Percentiles rank a stretch among this genome's conserved stretches.
Conservation (phyloP, 2,329 filamentous ascomycete genomes). For the Aureobasidium uvarum region DNA sequence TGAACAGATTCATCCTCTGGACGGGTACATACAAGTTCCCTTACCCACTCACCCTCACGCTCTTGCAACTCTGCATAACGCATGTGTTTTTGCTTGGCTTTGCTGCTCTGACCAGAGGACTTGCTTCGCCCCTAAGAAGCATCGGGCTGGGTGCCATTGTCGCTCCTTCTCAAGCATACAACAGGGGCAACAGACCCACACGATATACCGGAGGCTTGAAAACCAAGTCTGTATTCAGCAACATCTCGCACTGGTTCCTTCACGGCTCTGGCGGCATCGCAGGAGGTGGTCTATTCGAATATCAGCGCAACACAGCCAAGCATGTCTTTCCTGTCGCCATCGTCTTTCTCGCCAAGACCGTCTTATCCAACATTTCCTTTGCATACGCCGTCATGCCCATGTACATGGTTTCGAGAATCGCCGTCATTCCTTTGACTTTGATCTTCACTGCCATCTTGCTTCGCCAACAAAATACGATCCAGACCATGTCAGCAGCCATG, state of each 20-base stretch:
- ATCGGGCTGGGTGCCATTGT: conserved; percentile 48
- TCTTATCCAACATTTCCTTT: conserved; percentile 56
- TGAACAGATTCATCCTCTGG: conserved; percentile 54
- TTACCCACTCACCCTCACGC: conserved; percentile 53
- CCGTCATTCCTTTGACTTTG: conserved; percentile 51
- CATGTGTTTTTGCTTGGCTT: conserved; percentile 50
- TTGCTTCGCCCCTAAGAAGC: conserved; percentile 44
- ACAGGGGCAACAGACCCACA: conserved; percentile 26
- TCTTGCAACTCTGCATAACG: conserved; percentile 52
- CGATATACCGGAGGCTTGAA: conserved; percentile 32
- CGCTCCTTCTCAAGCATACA: conserved; percentile 41
- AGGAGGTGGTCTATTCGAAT: conserved; percentile 55
- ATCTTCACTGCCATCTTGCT: conserved; percentile 50
- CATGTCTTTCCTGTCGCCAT: conserved; percentile 51
- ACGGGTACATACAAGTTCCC: conserved; percentile 45
- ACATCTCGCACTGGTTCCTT: conserved; percentile 40
- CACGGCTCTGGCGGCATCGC: conserved; percentile 51
- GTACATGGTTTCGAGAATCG: conserved; percentile 54
- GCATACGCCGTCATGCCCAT: conserved; percentile 54
- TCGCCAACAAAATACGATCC: conserved; percentile 48
- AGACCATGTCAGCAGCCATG: conserved; percentile 52
- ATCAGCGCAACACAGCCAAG: conserved; percentile 49
- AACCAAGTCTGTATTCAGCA: conserved; percentile 29
- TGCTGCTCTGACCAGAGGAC: conserved; percentile 50
- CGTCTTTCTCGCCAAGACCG: conserved; percentile 52